A percentile compares a stretch with the other conserved stretches of the same genome.
phyloP scores from a whole-genome alignment of 2,329 filamentous ascomycete genomes.

The Cadophora malorum region DNA sequence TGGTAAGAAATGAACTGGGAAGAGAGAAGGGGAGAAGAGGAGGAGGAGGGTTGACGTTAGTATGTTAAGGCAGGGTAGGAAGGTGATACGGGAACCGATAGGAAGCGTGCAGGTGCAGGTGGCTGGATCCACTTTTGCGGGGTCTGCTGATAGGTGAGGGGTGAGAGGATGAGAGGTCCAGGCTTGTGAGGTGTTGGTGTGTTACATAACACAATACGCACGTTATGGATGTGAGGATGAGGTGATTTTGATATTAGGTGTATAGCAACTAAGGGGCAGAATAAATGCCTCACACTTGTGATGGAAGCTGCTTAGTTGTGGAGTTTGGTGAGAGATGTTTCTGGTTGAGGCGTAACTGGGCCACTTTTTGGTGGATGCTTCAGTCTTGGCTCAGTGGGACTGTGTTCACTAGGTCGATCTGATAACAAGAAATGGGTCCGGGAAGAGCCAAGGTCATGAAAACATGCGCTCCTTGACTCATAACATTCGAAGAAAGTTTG shows the following conservation, averaged over 20 bases:
- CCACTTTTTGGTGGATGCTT: neutral
- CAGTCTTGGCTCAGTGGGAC: neutral
- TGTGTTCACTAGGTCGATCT: neutral
- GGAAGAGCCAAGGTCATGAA: neutral
- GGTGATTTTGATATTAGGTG: neutral
- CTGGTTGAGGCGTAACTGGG: neutral
- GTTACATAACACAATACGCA: neutral
- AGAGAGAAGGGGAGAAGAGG: constrained; percentile 1
- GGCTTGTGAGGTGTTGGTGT: neutral
- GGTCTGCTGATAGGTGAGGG: constrained; percentile 23
- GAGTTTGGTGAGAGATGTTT: neutral
- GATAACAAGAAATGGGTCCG: neutral
- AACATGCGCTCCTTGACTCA: constrained; percentile 1
- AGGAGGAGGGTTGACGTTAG: constrained; percentile 18
- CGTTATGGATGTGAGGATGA: constrained; percentile 1
- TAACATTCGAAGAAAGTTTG: neutral
- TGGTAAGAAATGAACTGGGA: constrained; percentile 17
- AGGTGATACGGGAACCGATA: neutral
- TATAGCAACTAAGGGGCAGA: no score
- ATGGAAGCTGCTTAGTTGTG: neutral
- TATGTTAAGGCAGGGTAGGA: neutral
- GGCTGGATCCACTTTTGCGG: constrained; percentile 22
- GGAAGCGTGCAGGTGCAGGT: neutral
- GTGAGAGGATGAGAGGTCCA: neutral
- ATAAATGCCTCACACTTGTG: constrained; percentile 1